These are phyloP conservation scores for Dryas integrifolia DNA, from an alignment of 331 rosid species.

Conservation along the genomic window DNA sequence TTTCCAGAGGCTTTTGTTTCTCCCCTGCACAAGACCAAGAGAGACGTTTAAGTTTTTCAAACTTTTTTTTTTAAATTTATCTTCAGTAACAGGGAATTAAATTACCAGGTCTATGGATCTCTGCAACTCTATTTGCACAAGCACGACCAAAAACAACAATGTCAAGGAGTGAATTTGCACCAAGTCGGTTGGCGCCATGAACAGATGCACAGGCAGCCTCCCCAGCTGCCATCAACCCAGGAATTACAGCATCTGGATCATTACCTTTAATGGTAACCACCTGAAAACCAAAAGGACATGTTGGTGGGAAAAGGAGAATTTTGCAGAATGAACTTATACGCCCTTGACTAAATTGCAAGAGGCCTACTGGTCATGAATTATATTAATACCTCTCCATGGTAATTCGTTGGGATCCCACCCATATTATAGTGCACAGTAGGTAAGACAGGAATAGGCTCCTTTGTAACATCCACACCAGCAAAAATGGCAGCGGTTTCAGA, in stretches of 20 bases:
- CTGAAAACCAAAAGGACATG: constrained; percentile 36
- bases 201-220: constrained; percentile 99
- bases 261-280: constrained; percentile 74
- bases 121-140: constrained; percentile 97
- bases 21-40: constrained; percentile 54
- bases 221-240: constrained; percentile 99
- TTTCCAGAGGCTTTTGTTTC: constrained; percentile 83
- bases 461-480: constrained; percentile 99
- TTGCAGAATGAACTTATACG: neutral
- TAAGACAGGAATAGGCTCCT: constrained; percentile 96
- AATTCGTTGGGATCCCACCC: constrained; percentile 96
- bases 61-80: constrained; percentile 5
- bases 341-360: neutral
- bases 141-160: constrained; percentile 98
- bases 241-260: constrained; percentile 69
- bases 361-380: constrained; percentile 9
- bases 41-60: neutral
- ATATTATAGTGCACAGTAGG: constrained; percentile 98
- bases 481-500: constrained; percentile 99
- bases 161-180: constrained; percentile 97
- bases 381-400: constrained; percentile 79
- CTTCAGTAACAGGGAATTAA: constrained; percentile 14
- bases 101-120: constrained; percentile 82
- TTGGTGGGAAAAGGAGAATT: constrained; percentile 17
- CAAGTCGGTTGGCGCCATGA: constrained; percentile 99